Base-by-base conservation (phyloP, 257 asterid genomes). In the Salvia hispanica region DNA sequence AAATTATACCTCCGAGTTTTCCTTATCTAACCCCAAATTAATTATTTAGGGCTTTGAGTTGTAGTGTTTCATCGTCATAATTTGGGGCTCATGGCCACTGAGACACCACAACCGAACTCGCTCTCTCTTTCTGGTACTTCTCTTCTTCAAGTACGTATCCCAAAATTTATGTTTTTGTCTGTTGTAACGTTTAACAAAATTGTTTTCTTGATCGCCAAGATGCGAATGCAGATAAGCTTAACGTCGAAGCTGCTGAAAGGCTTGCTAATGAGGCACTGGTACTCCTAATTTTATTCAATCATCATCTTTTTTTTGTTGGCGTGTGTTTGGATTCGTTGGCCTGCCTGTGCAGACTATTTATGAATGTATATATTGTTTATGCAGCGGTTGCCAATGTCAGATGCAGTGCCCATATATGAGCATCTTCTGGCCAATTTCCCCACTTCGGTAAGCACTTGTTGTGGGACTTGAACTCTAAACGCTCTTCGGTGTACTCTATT, bases 211-310 rank as follows among this genome's bases (percentile, higher is more conserved):
- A n/a, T 68, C 60, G 5, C 37, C 16, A 31, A 83, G 84, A 75
- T 69, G 79, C 63, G 65, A 74, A 55, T 53, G 71, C 85, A 16
- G 89, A 86, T 43, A 87, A 85, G 67, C 91, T 79, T 79, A 85
- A 82, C 69, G 78, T 77, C 34, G 97, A 91, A 77, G 92, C 83
- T 67, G 88, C 99, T 12, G 99, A 94, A 65, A 71, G 71, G 75
- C 93, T 91, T 74, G 97, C 93, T 5, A 85, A 80, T 42, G 91
- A 91, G 77, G 96, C 99, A 66, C 77, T 80, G 95, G 99, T 94
- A 83, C 60, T 71, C 31, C 4, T 71, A 10, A 28, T 11, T 67
- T 65, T 6, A 39, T 60, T 74, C 70, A 37, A 44, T 65, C 37
- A 52, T 40, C 9, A 7, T 73, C 31, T 50, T 52, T 43, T 51